Evolutionary conservation across 1,139 yeast species (phyloP), one percentile per base, ranked within the genome.

Genomic region (Candida frijolesensis): DNA sequence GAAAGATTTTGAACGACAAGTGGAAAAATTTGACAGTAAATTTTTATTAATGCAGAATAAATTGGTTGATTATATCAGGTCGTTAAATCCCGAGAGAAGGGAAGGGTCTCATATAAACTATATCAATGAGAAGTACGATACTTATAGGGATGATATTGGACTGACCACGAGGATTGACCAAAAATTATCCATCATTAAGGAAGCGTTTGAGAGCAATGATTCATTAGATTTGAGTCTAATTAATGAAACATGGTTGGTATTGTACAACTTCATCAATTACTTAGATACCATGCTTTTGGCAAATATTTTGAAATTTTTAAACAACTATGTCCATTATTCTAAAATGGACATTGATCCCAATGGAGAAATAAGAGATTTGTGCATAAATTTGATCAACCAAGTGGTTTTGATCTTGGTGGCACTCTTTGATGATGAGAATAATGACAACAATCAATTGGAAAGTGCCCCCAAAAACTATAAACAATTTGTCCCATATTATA

Each of bases 191-290:
- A 59, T 69, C 3, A 66, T 72, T 10, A 51, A 66, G 25, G 76
- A 71, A 42, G 66, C 73, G 2, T 76, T 73, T 53, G 71, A 69
- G 40, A 67, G 67, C 55, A 66, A 70, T 56, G 80, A 76, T 45
- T 72, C 72, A 49, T 61, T 76, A 49, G 81, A 76, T 55, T 63
- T 75, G 45, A 72, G 79, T 18, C 66, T 75, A 34, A 67, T 76
- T 42, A 76, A 72, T 57, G 81, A 76, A 57, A 67, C 80, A 0
- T 76, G 81, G 81, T 63, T 76, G 47, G 72, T 76, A 1, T 64
- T 76, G 44, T 59, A 63, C 38, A 76, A 74, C 54, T 74, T 72
- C 55, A 61, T 76, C 18, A 61, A 61, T 25, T 76, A 71, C 52
- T 58, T 75, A 34, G 67, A 71, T 39, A 76, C 66, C 6, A 55